Conservation (phyloP, 75 land plant species). For the Picea sitchensis region DNA sequence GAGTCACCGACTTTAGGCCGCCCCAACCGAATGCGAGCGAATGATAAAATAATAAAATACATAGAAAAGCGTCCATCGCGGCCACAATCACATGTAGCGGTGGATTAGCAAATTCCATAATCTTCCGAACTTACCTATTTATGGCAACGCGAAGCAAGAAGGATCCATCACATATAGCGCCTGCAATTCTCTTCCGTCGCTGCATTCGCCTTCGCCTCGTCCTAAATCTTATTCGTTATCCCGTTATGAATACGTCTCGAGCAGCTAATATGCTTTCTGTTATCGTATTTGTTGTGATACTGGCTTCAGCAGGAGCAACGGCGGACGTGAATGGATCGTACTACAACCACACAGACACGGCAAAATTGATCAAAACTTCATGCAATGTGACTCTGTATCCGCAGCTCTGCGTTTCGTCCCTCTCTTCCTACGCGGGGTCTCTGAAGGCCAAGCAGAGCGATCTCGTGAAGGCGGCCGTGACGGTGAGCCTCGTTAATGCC, state of each 20-base stretch:
- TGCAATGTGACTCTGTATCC: slow-evolving; percentile 31
- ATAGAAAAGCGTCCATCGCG: too few relatives aligned
- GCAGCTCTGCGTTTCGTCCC: slow-evolving; percentile 27
- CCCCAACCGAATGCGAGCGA: too few relatives aligned
- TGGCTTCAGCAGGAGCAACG: not conserved
- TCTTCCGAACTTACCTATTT: too few relatives aligned
- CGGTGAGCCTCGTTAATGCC: slow-evolving; percentile 25
- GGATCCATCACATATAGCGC: too few relatives aligned
- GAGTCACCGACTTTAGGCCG: too few relatives aligned
- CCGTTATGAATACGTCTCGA: not conserved
- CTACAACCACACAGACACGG: not conserved
- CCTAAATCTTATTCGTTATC: too few relatives aligned
- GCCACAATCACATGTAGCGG: not conserved
- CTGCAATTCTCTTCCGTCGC: too few relatives aligned
- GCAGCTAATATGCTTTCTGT: not conserved
- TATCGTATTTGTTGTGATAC: not conserved
- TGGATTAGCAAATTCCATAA: not conserved
- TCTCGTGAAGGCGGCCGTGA: slow-evolving; percentile 34
- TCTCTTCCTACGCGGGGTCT: slow-evolving; percentile 18
- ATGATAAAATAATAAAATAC: too few relatives aligned
- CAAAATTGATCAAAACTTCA: slow-evolving; percentile 22
- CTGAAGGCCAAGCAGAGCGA: slow-evolving; percentile 27
- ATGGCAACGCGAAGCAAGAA: too few relatives aligned
- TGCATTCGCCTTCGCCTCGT: too few relatives aligned
- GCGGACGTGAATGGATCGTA: not conserved